A percentile compares a stretch with the other conserved stretches of the same genome.
These are phyloP conservation scores for Cokeromyces recurvatus DNA, from an alignment of 371 early-diverging fungal genomes.

Conservation along the genomic window DNA sequence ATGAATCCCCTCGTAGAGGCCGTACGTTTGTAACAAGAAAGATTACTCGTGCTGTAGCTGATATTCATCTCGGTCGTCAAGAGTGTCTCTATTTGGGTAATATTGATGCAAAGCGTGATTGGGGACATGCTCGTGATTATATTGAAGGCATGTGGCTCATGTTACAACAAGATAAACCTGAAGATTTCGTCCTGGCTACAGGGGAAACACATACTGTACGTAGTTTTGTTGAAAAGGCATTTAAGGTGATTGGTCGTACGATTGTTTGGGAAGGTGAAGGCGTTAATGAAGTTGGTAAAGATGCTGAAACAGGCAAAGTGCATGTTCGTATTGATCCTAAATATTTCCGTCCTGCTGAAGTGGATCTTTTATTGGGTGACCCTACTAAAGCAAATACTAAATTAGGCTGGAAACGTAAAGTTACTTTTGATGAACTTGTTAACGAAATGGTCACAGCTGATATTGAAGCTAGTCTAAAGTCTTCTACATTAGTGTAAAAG, in stretches of 20 bases:
- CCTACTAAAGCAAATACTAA: conserved; percentile 69
- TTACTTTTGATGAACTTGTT: conserved; percentile 65
- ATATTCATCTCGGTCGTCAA: conserved; percentile 67
- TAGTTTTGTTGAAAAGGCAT: conserved; percentile 79
- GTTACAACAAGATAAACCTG: conserved; percentile 78
- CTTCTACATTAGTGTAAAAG: conserved; percentile 21
- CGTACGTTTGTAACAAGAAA: conserved; percentile 85
- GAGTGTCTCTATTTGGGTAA: conserved; percentile 80
- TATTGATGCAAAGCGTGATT: conserved; percentile 82
- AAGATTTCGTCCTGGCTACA: conserved; percentile 87
- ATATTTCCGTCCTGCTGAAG: conserved; percentile 86
- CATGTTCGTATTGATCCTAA: conserved; percentile 70
- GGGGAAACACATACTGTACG: conserved; percentile 83
- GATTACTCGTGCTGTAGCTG: conserved; percentile 79
- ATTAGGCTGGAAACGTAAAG: conserved; percentile 71
- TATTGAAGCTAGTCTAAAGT: conserved; percentile 47
- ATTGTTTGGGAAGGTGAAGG: conserved; percentile 80
- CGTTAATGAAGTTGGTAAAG: conserved; percentile 70
- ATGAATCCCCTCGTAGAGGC: conserved; percentile 82
- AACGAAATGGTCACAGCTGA: conserved; percentile 72
- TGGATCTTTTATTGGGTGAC: conserved; percentile 77
- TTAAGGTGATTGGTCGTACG: conserved; percentile 61
- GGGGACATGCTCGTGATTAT: conserved; percentile 89
- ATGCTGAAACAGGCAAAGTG: conserved; percentile 60
- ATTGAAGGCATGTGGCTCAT: conserved; percentile 88